Evolutionary conservation across 2,329 filamentous ascomycete species (phyloP).

Genomic region (Fusarium phyllophilum): DNA sequence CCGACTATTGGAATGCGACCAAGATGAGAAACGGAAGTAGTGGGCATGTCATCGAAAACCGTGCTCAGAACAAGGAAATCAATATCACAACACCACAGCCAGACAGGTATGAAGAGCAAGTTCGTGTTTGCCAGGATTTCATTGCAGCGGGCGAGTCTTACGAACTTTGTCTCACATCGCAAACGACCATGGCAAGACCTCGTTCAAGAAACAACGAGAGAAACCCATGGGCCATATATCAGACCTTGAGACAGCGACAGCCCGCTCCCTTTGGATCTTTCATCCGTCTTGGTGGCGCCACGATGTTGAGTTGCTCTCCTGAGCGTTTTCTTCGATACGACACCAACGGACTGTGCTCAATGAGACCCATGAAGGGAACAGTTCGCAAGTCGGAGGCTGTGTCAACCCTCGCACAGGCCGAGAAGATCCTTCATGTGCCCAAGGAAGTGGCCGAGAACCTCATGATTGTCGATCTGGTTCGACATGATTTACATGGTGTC

Average conservation of each 20-base stretch:
- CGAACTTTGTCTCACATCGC: slow-evolving; percentile 83
- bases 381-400: slow-evolving; percentile 78
- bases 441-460: slow-evolving; percentile 97
- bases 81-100: slow-evolving; percentile 55
- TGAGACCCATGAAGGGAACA: slow-evolving; percentile 96
- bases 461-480: slow-evolving; percentile 98
- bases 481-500: slow-evolving; percentile 90
- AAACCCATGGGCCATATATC: slow-evolving; percentile 77
- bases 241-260: slow-evolving; percentile 74
- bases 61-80: not conserved
- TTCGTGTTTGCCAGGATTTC: slow-evolving; percentile 74
- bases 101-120: slow-evolving; percentile 70
- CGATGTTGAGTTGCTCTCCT: slow-evolving; percentile 84
- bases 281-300: slow-evolving; percentile 73
- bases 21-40: slow-evolving; percentile 8
- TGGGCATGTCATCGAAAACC: slow-evolving; percentile 26
- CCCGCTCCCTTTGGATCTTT: slow-evolving; percentile 89
- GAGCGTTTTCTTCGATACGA: slow-evolving; percentile 82
- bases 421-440: slow-evolving; percentile 76
- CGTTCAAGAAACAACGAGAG: slow-evolving; percentile 17
- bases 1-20: slow-evolving; percentile 46
- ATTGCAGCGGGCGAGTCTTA: slow-evolving; percentile 85
- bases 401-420: slow-evolving; percentile 76
- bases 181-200: slow-evolving; percentile 69
- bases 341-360: slow-evolving; percentile 70